Evolutionary conservation across 257 asterid species (phyloP), one percentile per base, ranked within the genome.

Genomic region (Ballota nigra): DNA sequence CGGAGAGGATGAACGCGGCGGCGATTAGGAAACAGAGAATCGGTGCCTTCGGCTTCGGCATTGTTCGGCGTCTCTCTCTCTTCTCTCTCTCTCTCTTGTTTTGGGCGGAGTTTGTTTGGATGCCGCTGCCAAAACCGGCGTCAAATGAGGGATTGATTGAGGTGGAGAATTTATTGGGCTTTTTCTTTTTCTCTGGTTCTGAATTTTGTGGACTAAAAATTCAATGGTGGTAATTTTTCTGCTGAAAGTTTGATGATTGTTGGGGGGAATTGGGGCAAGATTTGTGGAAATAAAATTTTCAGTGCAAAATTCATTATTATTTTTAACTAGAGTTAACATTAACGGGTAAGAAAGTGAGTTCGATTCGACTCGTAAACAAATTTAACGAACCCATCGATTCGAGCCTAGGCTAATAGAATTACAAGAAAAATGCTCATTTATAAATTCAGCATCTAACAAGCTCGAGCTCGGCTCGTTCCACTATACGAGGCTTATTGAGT

Each of bases 41-140:
- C 13, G 6, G 38, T 12, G 65, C 69, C 59, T n/a, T 68, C 23
- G 69, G 63, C 59, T n/a, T 68, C 23, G 69, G 63, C 81, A 75
- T 72, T 40, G 57, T 22, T 68, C 15, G 29, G 34, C 4, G 12
- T 47, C 7, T 2, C 34, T 64, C 18, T 31, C 18, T 16, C 60
- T 31, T n/a, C 4, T 0, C 38, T 9, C n/a, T 61, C 16, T 23
- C 11, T 51, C 24, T 53, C 8, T 31, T 68, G 24, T 33, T 2
- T 57, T 15, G 26, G 13, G 15, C 0, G 15, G 60, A 1, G 10
- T 41, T 4, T 41, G 49, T 41, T 41, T 41, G 52, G 75, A 52
- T 16, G 34, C 71, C 36, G 18, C 41, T 56, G 41, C 47, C 26
- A 10, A 28, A 74, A 66, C 11, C 8, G 64, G 77, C 79, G 73